Evolutionary conservation across 176 grass and related monocot genomes (phyloP).

Genomic region (Oryza rufipogon): DNA sequence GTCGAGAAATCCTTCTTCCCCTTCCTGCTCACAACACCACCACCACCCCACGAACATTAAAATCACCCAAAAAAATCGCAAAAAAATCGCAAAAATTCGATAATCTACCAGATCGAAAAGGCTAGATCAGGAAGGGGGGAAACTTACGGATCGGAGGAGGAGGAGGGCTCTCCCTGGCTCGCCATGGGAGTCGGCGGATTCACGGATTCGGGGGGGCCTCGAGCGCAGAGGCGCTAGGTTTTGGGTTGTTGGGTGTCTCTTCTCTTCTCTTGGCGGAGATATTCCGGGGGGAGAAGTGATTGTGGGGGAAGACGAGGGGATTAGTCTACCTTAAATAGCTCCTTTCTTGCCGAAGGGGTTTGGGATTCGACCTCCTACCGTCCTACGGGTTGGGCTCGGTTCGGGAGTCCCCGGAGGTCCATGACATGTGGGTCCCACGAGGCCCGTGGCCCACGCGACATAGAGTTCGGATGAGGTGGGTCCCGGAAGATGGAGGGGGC

Average conservation of each 20-base stretch:
- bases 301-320: constrained; percentile 5
- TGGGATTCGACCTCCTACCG: neutral
- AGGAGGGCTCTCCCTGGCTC: constrained; percentile 56
- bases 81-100: neutral
- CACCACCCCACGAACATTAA: neutral
- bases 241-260: neutral
- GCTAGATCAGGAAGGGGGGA: constrained; percentile 4
- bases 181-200: constrained; percentile 49
- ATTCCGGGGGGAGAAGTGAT: neutral
- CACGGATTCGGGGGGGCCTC: neutral
- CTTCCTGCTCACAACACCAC: constrained; percentile 50
- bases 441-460: neutral
- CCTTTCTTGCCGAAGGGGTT: constrained; percentile 53
- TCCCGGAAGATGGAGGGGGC: neutral
- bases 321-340: constrained; percentile 35
- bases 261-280: neutral
- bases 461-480: neutral
- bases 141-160: constrained; percentile 82
- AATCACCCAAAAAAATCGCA: neutral
- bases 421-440: neutral
- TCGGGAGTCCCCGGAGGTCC: accelerated
- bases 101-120: constrained; percentile 34
- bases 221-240: neutral
- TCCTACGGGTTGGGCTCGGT: neutral
- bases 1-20: constrained; percentile 90